Conservation (phyloP, 2,329 filamentous ascomycete genomes). For the Exutisphaerella laricina region DNA sequence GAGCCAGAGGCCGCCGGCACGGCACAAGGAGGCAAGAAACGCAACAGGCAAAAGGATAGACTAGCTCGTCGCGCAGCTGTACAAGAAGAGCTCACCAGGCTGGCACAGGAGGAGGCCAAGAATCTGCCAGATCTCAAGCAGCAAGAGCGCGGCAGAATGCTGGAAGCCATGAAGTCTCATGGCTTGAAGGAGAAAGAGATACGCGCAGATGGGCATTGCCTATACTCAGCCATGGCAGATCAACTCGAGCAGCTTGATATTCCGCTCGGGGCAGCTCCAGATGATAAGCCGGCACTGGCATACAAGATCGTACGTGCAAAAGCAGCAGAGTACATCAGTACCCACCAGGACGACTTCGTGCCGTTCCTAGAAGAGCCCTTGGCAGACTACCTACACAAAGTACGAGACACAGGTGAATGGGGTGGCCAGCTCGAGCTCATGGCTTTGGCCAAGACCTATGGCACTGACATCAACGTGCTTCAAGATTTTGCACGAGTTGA, state of each 20-base stretch:
- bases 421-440: slow-evolving; percentile 86
- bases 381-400: slow-evolving; percentile 65
- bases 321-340: slow-evolving; percentile 71
- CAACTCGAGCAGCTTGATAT: slow-evolving; percentile 56
- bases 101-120: slow-evolving; percentile 70
- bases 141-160: slow-evolving; percentile 66
- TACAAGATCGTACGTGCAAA: slow-evolving; percentile 65
- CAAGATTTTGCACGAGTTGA: slow-evolving; percentile 76
- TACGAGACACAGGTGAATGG: slow-evolving; percentile 89
- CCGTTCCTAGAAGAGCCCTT: slow-evolving; percentile 82
- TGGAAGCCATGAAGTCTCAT: slow-evolving; percentile 57
- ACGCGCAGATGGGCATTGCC: slow-evolving; percentile 84
- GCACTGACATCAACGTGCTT: slow-evolving; percentile 74
- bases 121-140: slow-evolving; percentile 67
- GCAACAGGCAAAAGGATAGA: slow-evolving; percentile 85
- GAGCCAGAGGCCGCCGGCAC: slow-evolving; percentile 18
- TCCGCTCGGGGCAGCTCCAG: slow-evolving; percentile 34
- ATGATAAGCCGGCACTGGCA: slow-evolving; percentile 14
- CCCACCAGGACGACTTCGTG: slow-evolving; percentile 72
- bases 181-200: slow-evolving; percentile 71
- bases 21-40: slow-evolving; percentile 55
- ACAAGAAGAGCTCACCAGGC: slow-evolving; percentile 60
- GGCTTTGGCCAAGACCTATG: slow-evolving; percentile 76
- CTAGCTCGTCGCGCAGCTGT: slow-evolving; percentile 85
- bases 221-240: slow-evolving; percentile 87